Base-by-base conservation (phyloP, 805 yeast genomes). In the Torulaspora gathmanii region DNA sequence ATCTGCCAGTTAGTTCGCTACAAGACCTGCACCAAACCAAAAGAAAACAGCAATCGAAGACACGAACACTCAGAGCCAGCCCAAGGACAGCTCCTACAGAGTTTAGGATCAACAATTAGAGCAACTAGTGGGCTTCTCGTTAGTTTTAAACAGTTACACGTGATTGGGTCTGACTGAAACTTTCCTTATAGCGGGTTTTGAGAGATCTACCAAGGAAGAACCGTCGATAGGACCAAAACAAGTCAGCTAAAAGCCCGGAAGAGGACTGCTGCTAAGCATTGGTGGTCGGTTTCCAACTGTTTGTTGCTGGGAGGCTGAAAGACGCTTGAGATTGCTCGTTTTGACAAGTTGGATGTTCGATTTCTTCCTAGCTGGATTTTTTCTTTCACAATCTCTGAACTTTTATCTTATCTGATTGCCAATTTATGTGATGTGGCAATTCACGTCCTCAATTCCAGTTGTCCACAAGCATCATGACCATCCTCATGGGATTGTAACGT, bases 391-490 rank as follows among this genome's bases (percentile, higher is more conserved):
- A 13, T 34, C 44, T 19, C 22, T 41, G 19, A 41, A 28, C n/a
- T 12, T 20, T 12, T 30, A 15, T 22, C 5, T 16, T 5, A 31
- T 31, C 16, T 25, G 22, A 17, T 17, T n/a, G 30, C 41, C 16
- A 28, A 9, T 40, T 40, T 31, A 27, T 40, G 45, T 34, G 26
- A 56, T 56, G 60, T 53, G 52, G 51, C 46, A 47, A 25, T 47
- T 49, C 29, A 49, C 58, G 10, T 54, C 60, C 27, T 53, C 60
- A 13, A 53, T 56, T 29, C 60, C 60, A 11, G 51, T 53, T 22
- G 51, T 53, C 9, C 54, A 51, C 36, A 29, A 47, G 2, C 51
- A 52, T 27, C 48, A 45, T 33, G 45, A 39, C 15, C 42, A 36
- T 29, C 33, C 45, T 26, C 38, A 38, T 31, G 33, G 15, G 20